Conservation (phyloP, 495 filamentous ascomycete species). For the Neurospora sp. region DNA sequence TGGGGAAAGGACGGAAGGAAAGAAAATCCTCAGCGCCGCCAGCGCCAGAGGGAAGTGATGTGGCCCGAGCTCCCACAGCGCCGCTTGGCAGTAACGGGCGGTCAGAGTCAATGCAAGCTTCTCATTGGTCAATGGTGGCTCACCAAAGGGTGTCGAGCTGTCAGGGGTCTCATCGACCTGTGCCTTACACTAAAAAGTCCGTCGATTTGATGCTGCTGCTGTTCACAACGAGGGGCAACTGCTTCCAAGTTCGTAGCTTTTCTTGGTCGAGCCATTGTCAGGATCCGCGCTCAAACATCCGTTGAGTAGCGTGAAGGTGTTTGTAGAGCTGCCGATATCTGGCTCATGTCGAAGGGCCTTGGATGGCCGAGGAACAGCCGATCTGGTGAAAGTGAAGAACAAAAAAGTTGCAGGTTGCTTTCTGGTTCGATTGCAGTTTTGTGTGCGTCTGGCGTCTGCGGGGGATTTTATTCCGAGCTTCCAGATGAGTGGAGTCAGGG, state of each 20-base stretch:
- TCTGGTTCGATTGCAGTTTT: neutral
- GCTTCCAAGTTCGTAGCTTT: neutral
- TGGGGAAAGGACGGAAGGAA: neutral
- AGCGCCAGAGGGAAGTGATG: neutral
- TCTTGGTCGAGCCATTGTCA: neutral
- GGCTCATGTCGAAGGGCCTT: neutral
- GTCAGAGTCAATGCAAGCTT: neutral
- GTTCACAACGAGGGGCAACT: neutral
- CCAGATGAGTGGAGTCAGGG: neutral
- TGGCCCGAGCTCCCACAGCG: neutral
- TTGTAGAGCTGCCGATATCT: neutral
- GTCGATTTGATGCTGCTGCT: neutral
- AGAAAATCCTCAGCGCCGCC: neutral
- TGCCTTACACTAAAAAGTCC: neutral
- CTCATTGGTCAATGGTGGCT: slow-evolving; percentile 5
- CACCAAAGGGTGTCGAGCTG: neutral
- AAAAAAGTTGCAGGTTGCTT: neutral
- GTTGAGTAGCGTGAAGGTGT: neutral
- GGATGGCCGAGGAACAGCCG: neutral
- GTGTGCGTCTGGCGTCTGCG: neutral
- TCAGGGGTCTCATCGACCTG: neutral
- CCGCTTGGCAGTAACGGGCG: neutral
- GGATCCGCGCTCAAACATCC: neutral
- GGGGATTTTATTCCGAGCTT: neutral
- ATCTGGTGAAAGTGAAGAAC: neutral